phyloP scores from a whole-genome alignment of 371 early-diverging fungal species.

The Mortierella polycephala region DNA sequence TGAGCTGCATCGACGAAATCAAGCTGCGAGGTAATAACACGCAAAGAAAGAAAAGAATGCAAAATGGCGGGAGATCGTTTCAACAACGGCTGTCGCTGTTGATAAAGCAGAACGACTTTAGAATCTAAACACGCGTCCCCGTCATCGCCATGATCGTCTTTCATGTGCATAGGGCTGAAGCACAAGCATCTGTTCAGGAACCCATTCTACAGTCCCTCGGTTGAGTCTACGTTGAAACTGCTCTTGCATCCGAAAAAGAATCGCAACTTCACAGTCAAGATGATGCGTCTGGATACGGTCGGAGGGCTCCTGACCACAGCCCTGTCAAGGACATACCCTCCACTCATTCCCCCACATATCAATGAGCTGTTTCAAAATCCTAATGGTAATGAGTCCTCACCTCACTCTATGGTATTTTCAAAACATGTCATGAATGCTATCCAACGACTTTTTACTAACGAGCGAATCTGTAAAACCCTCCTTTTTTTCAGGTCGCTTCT shows the following conservation, averaged over 20 bases:
- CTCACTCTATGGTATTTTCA: neutral
- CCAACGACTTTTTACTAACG: neutral
- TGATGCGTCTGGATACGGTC: constrained; percentile 51
- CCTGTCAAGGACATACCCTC: constrained; percentile 43
- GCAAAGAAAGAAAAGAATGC: neutral
- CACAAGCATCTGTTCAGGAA: constrained; percentile 47
- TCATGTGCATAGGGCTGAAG: constrained; percentile 28
- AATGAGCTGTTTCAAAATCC: constrained; percentile 38
- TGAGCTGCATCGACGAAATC: constrained; percentile 52
- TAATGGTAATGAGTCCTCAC: constrained; percentile 18
- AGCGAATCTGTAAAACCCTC: neutral
- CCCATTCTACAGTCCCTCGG: constrained; percentile 44
- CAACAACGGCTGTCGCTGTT: no score
- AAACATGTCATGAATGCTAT: neutral
- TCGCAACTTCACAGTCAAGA: constrained; percentile 31
- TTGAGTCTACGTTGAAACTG: constrained; percentile 21
- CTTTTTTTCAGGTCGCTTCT: constrained; percentile 30
- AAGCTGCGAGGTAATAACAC: constrained; percentile 40
- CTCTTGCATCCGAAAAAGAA: constrained; percentile 12
- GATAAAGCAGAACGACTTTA: no score
- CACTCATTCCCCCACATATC: constrained; percentile 30
- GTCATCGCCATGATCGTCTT: neutral
- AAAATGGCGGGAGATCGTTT: no score
- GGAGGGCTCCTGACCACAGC: constrained; percentile 39
- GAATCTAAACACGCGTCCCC: no score